Conservation (phyloP, 1,284 basidiomycete species). For the Singerocomus rubriflavus region DNA sequence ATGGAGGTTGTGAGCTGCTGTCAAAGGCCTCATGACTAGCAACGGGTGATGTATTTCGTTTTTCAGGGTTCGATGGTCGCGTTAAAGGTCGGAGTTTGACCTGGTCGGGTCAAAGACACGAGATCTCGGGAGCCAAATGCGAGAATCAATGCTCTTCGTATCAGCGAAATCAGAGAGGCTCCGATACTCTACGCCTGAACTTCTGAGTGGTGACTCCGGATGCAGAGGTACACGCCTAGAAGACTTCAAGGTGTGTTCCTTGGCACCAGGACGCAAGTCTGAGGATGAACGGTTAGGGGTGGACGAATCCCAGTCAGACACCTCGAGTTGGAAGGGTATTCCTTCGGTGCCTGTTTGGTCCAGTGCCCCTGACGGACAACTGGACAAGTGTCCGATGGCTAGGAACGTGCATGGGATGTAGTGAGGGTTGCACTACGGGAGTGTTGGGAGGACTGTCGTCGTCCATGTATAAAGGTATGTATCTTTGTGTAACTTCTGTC, state of each 20-base stretch:
- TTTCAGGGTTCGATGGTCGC: slow-evolving; percentile 23
- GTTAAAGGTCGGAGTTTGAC: slow-evolving; percentile 23
- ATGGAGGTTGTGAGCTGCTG: background rate
- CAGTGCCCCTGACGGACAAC: background rate
- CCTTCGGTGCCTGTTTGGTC: background rate
- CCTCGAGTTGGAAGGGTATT: background rate
- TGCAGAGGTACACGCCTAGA: slow-evolving; percentile 11
- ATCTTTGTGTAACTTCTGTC: slow-evolving; percentile 20
- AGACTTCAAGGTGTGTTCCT: slow-evolving; percentile 8
- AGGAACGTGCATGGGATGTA: slow-evolving; percentile 16
- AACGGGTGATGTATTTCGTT: slow-evolving; percentile 1
- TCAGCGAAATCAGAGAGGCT: slow-evolving; percentile 20
- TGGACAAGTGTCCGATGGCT: slow-evolving; percentile 17
- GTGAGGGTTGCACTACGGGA: slow-evolving; percentile 8
- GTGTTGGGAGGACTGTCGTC: slow-evolving; percentile 11
- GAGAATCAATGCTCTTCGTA: slow-evolving; percentile 20
- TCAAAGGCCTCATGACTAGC: background rate
- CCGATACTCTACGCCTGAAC: slow-evolving; percentile 22
- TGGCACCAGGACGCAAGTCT: slow-evolving; percentile 5
- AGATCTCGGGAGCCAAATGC: slow-evolving; percentile 28
- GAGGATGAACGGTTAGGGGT: slow-evolving; percentile 1
- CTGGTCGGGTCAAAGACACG: slow-evolving; percentile 28
- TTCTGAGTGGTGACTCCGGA: slow-evolving; percentile 5
- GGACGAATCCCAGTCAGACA: slow-evolving; percentile 8
- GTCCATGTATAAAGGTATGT: slow-evolving; percentile 19